Evolutionary conservation across 352 stramenopile genomes (phyloP).

Genomic region (Phytopythium litorale): DNA sequence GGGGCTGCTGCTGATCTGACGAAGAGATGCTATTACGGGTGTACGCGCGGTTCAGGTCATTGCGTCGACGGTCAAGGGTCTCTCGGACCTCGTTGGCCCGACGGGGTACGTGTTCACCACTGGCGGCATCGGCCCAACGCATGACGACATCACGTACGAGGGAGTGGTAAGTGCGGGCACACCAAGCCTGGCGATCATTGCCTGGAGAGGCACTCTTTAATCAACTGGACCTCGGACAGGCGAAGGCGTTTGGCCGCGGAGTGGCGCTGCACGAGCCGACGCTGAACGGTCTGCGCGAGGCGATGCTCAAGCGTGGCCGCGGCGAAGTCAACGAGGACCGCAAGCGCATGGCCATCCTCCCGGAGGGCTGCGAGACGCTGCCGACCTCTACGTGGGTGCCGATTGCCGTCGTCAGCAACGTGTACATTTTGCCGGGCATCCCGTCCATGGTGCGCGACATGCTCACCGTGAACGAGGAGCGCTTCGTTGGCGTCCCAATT

Average conservation of each 20-base stretch:
- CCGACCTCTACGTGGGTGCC: constrained; percentile 64
- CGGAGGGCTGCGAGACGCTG: constrained; percentile 51
- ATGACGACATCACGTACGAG: constrained; percentile 88
- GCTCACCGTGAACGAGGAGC: constrained; percentile 75
- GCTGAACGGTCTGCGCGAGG: constrained; percentile 42
- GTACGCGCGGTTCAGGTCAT: constrained; percentile 70
- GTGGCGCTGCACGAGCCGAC: constrained; percentile 70
- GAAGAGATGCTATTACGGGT: constrained; percentile 17
- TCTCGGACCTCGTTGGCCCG: constrained; percentile 78
- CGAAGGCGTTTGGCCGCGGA: constrained; percentile 66
- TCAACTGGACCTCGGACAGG: constrained; percentile 22
- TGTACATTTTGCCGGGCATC: constrained; percentile 83
- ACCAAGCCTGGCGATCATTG: too few relatives aligned
- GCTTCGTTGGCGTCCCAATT: constrained; percentile 77
- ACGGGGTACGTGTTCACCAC: constrained; percentile 83
- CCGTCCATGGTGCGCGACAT: constrained; percentile 79
- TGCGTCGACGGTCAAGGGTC: constrained; percentile 58
- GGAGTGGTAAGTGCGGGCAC: constrained; percentile 34
- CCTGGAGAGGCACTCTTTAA: too few relatives aligned
- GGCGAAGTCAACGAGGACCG: constrained; percentile 60
- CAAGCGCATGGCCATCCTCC: constrained; percentile 72
- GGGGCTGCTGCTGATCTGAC: not conserved
- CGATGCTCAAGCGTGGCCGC: constrained; percentile 32
- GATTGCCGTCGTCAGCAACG: constrained; percentile 74
- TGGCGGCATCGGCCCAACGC: constrained; percentile 78